A percentile compares a stretch with the other conserved stretches of the same genome.
Conservation (phyloP, 495 filamentous ascomycete species). For the Trichoderma gamsii region DNA sequence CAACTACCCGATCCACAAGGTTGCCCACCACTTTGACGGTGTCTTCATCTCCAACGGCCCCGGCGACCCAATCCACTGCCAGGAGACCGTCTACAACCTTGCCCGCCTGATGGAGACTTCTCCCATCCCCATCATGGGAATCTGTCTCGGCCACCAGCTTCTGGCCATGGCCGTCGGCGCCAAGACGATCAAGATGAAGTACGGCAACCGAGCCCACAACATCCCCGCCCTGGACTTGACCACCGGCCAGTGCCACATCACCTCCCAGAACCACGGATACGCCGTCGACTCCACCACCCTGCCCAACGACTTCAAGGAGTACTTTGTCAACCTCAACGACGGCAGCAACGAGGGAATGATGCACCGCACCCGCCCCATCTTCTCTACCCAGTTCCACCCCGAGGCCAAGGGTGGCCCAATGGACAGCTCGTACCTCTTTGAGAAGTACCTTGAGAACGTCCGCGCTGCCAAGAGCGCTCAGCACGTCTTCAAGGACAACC, state of each 20-base stretch:
- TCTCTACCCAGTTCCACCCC: conserved; percentile 97
- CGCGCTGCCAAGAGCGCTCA: conserved; percentile 80
- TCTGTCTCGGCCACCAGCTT: conserved; percentile 91
- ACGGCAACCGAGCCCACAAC: conserved; percentile 96
- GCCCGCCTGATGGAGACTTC: conserved; percentile 81
- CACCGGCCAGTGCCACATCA: conserved; percentile 97
- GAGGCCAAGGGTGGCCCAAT: conserved; percentile 95
- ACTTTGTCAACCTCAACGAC: conserved; percentile 96
- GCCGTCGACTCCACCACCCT: conserved; percentile 86
- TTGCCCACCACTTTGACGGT: conserved; percentile 93
- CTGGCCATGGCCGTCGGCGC: conserved; percentile 77
- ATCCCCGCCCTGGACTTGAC: conserved; percentile 92
- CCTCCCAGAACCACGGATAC: conserved; percentile 96
- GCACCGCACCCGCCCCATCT: conserved; percentile 92
- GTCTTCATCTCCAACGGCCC: conserved; percentile 98
- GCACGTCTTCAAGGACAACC: conserved; percentile 65
- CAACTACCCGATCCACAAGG: conserved; percentile 96
- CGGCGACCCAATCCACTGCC: conserved; percentile 94
- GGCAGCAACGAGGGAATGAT: conserved; percentile 93
- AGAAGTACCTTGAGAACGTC: conserved; percentile 88
- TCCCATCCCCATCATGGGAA: conserved; percentile 90
- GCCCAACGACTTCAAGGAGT: conserved; percentile 84
- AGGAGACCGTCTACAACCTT: conserved; percentile 86
- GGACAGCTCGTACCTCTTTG: conserved; percentile 90
- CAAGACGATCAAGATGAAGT: conserved; percentile 88